Conservation (phyloP, 805 yeast genomes). For the Zygosaccharomyces pseudorouxii region DNA sequence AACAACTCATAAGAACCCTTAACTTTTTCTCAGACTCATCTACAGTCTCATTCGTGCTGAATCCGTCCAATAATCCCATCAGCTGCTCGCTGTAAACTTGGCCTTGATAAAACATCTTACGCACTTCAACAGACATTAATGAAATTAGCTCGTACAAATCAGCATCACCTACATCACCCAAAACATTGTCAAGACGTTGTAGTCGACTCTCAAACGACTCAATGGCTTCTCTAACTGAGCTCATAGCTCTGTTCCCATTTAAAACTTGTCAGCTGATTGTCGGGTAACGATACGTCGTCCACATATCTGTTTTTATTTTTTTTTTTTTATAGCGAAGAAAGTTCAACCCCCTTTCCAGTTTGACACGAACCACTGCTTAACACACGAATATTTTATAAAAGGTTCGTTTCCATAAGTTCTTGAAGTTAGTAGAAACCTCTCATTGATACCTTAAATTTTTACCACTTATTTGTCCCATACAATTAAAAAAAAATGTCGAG, state of each 20-base stretch:
- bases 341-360: constrained; percentile 3
- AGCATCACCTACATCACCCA: constrained; percentile 2
- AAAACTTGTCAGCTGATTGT: background rate
- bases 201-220: constrained; percentile 3
- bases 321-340: background rate
- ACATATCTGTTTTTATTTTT: background rate
- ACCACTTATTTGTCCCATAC: constrained; percentile 1
- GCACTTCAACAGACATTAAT: constrained; percentile 4
- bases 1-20: constrained; percentile 4
- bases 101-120: constrained; percentile 5
- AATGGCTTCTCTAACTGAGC: background rate
- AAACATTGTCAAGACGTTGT: background rate
- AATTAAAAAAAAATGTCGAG: constrained; percentile 31
- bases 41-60: constrained; percentile 2
- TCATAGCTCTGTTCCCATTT: background rate
- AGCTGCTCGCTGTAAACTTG: constrained; percentile 7
- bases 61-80: constrained; percentile 5
- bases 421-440: background rate
- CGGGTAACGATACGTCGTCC: constrained; percentile 4
- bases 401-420: background rate
- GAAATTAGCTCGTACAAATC: constrained; percentile 1
- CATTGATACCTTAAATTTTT: background rate
- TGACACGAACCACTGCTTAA: constrained; percentile 1
- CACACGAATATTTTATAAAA: background rate
- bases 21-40: background rate